phyloP scores from a whole-genome alignment of 1,139 yeast species.

The Suhomyces taliae region DNA sequence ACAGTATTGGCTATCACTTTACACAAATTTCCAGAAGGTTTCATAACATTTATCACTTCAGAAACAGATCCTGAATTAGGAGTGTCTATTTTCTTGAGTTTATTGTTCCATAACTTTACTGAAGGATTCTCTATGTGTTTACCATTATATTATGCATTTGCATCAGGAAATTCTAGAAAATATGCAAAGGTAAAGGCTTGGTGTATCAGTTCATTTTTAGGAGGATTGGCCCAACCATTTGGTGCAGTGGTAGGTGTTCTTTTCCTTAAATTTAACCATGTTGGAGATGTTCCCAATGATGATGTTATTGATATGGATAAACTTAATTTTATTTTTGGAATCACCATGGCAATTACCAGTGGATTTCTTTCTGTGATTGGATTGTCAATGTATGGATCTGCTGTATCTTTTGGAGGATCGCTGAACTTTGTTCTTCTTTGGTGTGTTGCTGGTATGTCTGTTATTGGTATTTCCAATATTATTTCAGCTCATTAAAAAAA shows the following conservation, averaged over 20 bases:
- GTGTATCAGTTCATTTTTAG: conserved; percentile 62
- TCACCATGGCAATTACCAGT: conserved; percentile 69
- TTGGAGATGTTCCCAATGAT: conserved; percentile 24
- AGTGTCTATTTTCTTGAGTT: conserved; percentile 74
- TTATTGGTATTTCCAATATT: conserved; percentile 33
- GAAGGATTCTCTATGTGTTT: conserved; percentile 95
- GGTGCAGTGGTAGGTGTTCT: conserved; percentile 79
- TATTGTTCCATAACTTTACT: conserved; percentile 87
- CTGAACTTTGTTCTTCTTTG: conserved; percentile 53
- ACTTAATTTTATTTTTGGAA: conserved; percentile 55
- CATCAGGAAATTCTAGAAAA: conserved; percentile 18
- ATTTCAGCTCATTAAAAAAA: conserved; percentile 7
- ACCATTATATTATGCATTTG: conserved; percentile 75
- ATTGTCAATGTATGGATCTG: conserved; percentile 80
- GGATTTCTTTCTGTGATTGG: conserved; percentile 84
- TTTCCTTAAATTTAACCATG: conserved; percentile 44
- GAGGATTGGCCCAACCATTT: conserved; percentile 83
- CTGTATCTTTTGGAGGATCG: conserved; percentile 68
- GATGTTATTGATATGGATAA: conserved; percentile 29
- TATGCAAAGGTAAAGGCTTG: conserved; percentile 62
- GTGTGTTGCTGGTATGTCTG: conserved; percentile 49
- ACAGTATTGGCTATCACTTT: conserved; percentile 84
- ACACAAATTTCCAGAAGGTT: conserved; percentile 95
- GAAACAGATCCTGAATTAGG: conserved; percentile 76
- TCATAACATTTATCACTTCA: conserved; percentile 78